Conservation (phyloP, 805 yeast species). For the Spathaspora arborariae region DNA sequence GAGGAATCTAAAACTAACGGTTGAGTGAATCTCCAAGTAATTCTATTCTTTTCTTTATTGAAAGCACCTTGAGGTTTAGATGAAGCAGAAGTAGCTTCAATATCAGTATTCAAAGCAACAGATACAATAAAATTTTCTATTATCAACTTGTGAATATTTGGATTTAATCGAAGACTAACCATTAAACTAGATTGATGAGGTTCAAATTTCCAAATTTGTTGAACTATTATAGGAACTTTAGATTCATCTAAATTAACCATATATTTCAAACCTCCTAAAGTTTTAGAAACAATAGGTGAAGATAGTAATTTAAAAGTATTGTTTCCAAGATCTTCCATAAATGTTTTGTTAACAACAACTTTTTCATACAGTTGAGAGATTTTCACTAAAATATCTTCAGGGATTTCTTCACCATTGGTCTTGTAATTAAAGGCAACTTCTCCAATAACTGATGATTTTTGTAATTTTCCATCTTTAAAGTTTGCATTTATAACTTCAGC, state of each 20-base stretch:
- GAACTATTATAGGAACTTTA: conserved; percentile 62
- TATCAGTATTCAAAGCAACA: conserved; percentile 56
- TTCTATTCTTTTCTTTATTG: conserved; percentile 78
- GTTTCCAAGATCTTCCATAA: conserved; percentile 23
- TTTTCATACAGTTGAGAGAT: conserved; percentile 49
- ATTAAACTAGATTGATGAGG: conserved; percentile 81
- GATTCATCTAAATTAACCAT: conserved; percentile 39
- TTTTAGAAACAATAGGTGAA: conserved; percentile 51
- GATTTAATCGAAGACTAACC: conserved; percentile 59
- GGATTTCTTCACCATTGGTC: conserved; percentile 6
- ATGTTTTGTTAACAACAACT: conserved; percentile 38
- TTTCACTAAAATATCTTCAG: conserved; percentile 25
- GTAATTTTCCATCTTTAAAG: conserved; percentile 62
- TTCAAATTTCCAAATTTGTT: conserved; percentile 90
- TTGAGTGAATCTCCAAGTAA: conserved; percentile 70
- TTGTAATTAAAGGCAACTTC: conserved; percentile 78
- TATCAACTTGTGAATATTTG: conserved; percentile 36
- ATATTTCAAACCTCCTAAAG: conserved; percentile 81
- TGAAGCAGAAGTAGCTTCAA: conserved; percentile 67
- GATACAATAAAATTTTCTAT: conserved; percentile 61
- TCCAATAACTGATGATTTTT: conserved; percentile 66
- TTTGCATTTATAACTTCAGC: conserved; percentile 83
- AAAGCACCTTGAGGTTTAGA: conserved; percentile 92
- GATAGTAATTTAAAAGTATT: conserved; percentile 44
- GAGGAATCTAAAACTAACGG: conserved; percentile 31